These are phyloP conservation scores for Colletotrichum lentis DNA, from an alignment of 2,329 filamentous ascomycete species.

Conservation along the genomic window DNA sequence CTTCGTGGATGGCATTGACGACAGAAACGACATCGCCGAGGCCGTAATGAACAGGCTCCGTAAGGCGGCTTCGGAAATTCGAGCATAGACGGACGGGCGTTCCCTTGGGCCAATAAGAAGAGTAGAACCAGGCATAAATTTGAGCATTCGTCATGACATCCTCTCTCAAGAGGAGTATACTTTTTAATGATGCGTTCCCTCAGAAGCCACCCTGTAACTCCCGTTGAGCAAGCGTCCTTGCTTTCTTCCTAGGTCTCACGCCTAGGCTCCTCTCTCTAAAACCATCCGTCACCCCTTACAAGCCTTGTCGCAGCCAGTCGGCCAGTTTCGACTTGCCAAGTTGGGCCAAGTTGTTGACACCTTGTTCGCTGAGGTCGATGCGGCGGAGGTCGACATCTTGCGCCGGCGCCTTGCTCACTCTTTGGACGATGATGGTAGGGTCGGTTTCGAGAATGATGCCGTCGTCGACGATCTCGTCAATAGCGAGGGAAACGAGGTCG, in stretches of 20 bases:
- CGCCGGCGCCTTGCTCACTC: conserved; percentile 89
- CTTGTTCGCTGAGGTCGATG: conserved; percentile 95
- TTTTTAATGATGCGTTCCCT: conserved; percentile 39
- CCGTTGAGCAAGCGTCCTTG: conserved; percentile 21
- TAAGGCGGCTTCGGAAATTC: conserved; percentile 75
- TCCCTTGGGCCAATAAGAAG: neutral
- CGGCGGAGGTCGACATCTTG: conserved; percentile 92
- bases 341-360: conserved; percentile 91
- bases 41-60: conserved; percentile 86
- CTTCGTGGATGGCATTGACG: conserved; percentile 86
- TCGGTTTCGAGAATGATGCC: conserved; percentile 98
- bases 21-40: conserved; percentile 81
- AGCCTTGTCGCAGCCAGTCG: conserved; percentile 86
- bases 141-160: conserved; percentile 37
- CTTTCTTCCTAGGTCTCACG: conserved; percentile 8
- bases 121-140: conserved; percentile 39
- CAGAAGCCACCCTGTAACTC: conserved; percentile 39
- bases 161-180: conserved; percentile 26
- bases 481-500: conserved; percentile 88
- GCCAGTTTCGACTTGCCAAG: conserved; percentile 91
- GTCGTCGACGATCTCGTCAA: conserved; percentile 95
- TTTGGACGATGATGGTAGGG: conserved; percentile 88
- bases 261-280: neutral
- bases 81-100: conserved; percentile 51
- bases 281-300: conserved; percentile 56